These are phyloP conservation scores for Cryptococcus sp. DNA, from an alignment of 1,284 basidiomycete species.

Conservation along the genomic window DNA sequence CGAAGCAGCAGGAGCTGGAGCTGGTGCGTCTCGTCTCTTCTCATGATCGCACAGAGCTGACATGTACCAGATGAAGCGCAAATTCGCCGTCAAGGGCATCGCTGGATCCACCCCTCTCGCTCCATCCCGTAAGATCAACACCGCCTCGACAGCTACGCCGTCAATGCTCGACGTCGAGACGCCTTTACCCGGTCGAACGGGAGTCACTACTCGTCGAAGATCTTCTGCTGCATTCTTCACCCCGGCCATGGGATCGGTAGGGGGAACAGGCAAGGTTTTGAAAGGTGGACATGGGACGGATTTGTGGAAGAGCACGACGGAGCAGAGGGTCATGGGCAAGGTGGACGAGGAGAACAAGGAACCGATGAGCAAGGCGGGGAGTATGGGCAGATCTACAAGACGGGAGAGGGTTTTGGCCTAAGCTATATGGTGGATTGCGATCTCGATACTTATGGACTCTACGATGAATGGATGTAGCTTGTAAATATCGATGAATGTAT, in stretches of 20 bases:
- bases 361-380: constrained; percentile 8
- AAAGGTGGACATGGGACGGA: constrained; percentile 1
- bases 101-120: constrained; percentile 55
- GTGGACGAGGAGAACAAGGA: constrained; percentile 17
- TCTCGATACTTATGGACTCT: too few relatives aligned
- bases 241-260: not conserved
- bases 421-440: too few relatives aligned
- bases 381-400: not conserved
- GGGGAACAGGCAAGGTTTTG: not conserved
- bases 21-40: constrained; percentile 54
- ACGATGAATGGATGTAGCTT: too few relatives aligned
- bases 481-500: too few relatives aligned
- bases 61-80: constrained; percentile 65
- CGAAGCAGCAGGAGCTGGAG: constrained; percentile 84
- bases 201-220: constrained; percentile 4
- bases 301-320: not conserved
- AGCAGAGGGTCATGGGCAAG: not conserved
- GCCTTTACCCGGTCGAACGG: not conserved
- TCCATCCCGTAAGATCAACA: constrained; percentile 10
- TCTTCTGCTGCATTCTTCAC: constrained; percentile 11
- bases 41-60: constrained; percentile 4
- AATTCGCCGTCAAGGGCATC: constrained; percentile 57
- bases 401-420: constrained; percentile 2
- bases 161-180: not conserved
- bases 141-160: not conserved